Conservation (phyloP, 2,329 filamentous ascomycete genomes). For the Cladosporium cucumerinum region DNA sequence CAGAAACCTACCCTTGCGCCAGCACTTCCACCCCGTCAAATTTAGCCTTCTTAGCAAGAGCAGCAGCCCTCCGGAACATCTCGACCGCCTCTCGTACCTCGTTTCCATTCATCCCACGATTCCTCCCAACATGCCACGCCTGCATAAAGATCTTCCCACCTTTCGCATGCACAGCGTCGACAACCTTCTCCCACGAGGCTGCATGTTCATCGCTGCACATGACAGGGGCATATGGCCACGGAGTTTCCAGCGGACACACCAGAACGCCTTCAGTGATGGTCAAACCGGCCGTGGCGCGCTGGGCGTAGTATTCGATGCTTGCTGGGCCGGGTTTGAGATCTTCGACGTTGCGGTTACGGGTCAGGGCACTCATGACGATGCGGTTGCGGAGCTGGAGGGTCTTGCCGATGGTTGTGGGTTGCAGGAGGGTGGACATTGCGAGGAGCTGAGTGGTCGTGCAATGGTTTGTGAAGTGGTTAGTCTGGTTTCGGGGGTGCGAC, state of each 20-base stretch:
- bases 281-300: background rate
- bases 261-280: background rate
- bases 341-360: background rate
- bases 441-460: background rate
- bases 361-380: background rate
- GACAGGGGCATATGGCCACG: background rate
- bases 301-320: conserved; percentile 6
- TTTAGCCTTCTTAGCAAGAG: background rate
- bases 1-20: background rate
- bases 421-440: background rate
- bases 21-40: conserved; percentile 2
- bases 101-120: background rate
- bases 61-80: background rate
- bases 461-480: background rate
- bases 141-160: background rate
- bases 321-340: background rate
- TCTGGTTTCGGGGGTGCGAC: no score
- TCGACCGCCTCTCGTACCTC: background rate
- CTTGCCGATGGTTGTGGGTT: background rate
- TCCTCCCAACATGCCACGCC: background rate
- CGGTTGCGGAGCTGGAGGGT: background rate
- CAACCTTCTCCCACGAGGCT: background rate
- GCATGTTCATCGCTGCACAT: background rate
- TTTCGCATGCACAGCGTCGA: conserved; percentile 1
- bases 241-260: background rate